Evolutionary conservation across 2,329 filamentous ascomycete species (phyloP), one percentile per base, ranked within the genome.

Genomic region (Beauveria caledonica): DNA sequence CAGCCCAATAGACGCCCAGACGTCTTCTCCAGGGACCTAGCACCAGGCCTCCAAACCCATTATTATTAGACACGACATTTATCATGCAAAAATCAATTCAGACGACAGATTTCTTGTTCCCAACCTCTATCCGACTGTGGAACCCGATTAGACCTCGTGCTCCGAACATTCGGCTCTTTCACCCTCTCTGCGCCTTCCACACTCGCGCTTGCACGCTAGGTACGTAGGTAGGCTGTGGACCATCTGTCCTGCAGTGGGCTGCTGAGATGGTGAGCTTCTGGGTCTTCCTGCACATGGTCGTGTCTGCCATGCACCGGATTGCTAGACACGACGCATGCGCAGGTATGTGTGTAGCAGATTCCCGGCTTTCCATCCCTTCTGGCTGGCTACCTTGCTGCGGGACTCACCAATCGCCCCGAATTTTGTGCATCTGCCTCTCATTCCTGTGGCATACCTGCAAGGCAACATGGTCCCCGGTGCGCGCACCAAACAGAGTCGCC

Each of bases 291-390:
- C 54, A 48, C n/a, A 33, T 50, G 1, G 33, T 58, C 55, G 55
- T 58, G 55, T 58, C 46, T 42, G 46, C 55, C 53, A 56, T 46
- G 53, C 52, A 55, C 48, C 53, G 25, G 13, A 39, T 15, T 50
- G n/a, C 29, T 17, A 40, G 33, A 44, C 40, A 56, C 39, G 39
- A 29, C 17, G 11, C 17, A 29, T 39, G 49, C 25, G 46, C 51
- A 15, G 13, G 48, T 29, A 44, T n/a, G 23, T 44, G 33, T 15
- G 25, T 19, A n/a, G 25, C 8, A 50, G 25, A 50, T 50, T 50
- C 48, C 27, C 25, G 48, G 4, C 25, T 3, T 51, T 39, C 19
- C 11, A 11, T n/a, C 4, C 11, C 11, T n/a, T 36, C 23, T 36
- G 52, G 52, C 39, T 40, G n/a, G n/a, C 19, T 40, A 21, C 19